phyloP scores from a whole-genome alignment of 1,284 basidiomycete species.

The Malassezia arunalokei region DNA sequence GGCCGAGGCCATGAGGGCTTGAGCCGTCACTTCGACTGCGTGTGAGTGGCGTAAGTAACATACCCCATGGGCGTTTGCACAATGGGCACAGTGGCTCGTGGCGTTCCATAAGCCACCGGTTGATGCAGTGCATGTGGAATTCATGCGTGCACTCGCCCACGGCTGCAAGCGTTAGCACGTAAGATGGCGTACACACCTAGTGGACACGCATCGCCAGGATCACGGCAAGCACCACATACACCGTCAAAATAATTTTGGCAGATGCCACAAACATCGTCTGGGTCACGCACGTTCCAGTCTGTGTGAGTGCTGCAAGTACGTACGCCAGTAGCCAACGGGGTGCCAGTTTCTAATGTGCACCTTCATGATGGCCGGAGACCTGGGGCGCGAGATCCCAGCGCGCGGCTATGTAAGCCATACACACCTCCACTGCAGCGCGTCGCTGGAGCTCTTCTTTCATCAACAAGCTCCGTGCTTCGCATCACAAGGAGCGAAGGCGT shows the following conservation, averaged over 20 bases:
- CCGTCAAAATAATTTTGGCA: conserved; percentile 46
- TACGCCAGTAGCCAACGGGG: conserved; percentile 42
- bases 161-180: conserved; percentile 17
- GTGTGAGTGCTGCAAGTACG: conserved; percentile 10
- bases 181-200: conserved; percentile 3
- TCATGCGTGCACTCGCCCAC: conserved; percentile 44
- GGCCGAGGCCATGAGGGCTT: too few relatives aligned
- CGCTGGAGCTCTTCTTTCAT: too few relatives aligned
- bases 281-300: conserved; percentile 44
- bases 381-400: neutral
- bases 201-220: conserved; percentile 29
- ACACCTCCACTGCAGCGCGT: neutral
- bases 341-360: conserved; percentile 40
- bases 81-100: conserved; percentile 15
- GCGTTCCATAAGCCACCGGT: conserved; percentile 40
- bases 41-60: neutral
- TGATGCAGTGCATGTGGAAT: conserved; percentile 45
- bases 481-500: too few relatives aligned
- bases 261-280: conserved; percentile 45
- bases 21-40: neutral
- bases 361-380: conserved; percentile 27
- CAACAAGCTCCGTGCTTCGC: too few relatives aligned
- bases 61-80: conserved; percentile 17
- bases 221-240: conserved; percentile 39
- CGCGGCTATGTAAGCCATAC: neutral